A percentile compares a stretch with the other conserved stretches of the same genome.
phyloP scores from a whole-genome alignment of 805 yeast genomes.

The Candida ipomoeae region DNA sequence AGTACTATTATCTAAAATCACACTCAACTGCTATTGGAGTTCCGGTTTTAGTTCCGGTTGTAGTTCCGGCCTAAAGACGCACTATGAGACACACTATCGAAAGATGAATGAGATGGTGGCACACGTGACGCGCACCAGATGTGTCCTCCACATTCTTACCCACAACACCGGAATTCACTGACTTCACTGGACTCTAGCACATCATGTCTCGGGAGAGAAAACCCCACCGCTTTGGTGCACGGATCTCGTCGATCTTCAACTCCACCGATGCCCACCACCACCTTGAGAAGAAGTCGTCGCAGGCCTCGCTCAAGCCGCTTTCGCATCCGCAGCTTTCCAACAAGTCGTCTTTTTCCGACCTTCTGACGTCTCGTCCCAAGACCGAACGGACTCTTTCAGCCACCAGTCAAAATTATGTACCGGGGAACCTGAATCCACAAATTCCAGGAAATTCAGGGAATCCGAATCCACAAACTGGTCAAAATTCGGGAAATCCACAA shows the following conservation, averaged over 20 bases:
- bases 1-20: no score
- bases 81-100: no score
- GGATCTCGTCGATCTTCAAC: slow-evolving; percentile 30
- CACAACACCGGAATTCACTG: neutral
- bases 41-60: no score
- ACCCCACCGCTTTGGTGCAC: slow-evolving; percentile 22
- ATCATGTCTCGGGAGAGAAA: slow-evolving; percentile 14
- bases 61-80: no score
- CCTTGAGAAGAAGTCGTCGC: neutral
- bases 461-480: no score
- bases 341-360: neutral
- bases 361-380: neutral
- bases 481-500: no score
- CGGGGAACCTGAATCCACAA: no score
- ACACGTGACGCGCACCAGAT: neutral
- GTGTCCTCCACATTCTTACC: neutral
- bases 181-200: neutral
- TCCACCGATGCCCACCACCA: slow-evolving; percentile 11
- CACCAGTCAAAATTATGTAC: no score
- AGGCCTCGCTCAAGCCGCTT: neutral
- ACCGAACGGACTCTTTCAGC: no score
- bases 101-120: no score
- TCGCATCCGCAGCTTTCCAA: slow-evolving; percentile 1
- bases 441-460: no score
- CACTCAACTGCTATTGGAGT: no score